Evolutionary conservation across 2,329 filamentous ascomycete genomes (phyloP).

Genomic region (Diplodia mutila): DNA sequence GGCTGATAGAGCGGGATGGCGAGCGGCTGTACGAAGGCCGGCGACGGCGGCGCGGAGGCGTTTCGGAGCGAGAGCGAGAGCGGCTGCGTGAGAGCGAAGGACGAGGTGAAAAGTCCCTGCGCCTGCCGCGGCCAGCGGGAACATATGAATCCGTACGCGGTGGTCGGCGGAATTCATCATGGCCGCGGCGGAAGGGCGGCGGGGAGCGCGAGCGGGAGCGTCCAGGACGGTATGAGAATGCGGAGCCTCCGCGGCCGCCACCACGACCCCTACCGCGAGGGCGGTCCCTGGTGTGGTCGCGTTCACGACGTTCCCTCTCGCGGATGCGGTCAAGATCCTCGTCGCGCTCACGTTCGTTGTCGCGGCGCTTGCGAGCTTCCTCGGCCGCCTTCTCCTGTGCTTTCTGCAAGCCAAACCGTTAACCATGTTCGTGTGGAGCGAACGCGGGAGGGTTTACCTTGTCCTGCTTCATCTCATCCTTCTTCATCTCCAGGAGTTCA

Average conservation of each 20-base stretch:
- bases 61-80: conserved; percentile 41
- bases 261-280: conserved; percentile 41
- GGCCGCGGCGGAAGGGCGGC: conserved; percentile 53
- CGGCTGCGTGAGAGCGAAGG: conserved; percentile 28
- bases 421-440: conserved; percentile 28
- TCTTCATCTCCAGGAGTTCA: conserved; percentile 94
- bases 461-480: conserved; percentile 89
- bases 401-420: conserved; percentile 57
- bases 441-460: conserved; percentile 65
- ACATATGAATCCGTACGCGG: conserved; percentile 61
- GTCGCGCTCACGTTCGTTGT: conserved; percentile 72
- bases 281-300: conserved; percentile 49
- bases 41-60: conserved; percentile 42
- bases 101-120: conserved; percentile 43
- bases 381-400: conserved; percentile 83
- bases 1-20: conserved; percentile 25
- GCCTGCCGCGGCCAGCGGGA: conserved; percentile 48
- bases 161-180: conserved; percentile 49
- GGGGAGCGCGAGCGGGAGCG: conserved; percentile 58
- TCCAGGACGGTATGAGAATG: conserved; percentile 53
- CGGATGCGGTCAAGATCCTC: conserved; percentile 70
- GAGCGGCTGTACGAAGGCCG: conserved; percentile 27
- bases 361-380: conserved; percentile 70
- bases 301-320: conserved; percentile 60
- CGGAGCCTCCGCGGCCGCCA: conserved; percentile 53